Evolutionary conservation across 495 filamentous ascomycete species (phyloP), one percentile per base, ranked within the genome.

Genomic region (Ramalina peruviana): DNA sequence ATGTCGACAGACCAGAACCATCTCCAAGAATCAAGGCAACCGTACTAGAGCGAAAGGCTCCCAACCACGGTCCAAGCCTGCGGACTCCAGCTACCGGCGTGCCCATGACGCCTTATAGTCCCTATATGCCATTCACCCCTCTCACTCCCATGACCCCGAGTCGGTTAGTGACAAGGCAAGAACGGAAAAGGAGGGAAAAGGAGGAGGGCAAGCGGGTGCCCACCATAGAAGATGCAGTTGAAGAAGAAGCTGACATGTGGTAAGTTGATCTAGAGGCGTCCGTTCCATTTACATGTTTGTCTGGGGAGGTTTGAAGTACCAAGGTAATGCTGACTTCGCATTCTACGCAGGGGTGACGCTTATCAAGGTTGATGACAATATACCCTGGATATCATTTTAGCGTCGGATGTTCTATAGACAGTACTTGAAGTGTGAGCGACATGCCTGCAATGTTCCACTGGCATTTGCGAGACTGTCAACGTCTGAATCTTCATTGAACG

Each of bases 41-140:
- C 0, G 79, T 86, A 6, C 71, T 89, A 17, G 87, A 90, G 53
- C 72, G 86, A 4, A 73, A 75, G 4, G 59, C 70, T 20, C 58
- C 53, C 17, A 50, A 51, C 44, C 70, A 69, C 3, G 30, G 30
- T 33, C 12, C 30, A 10, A 68, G 70, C n/a, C 48, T 73, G 54
- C 67, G 66, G 42, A 78, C 79, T 7, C 85, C 85, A 0, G 74
- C 77, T 56, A 88, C 84, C 0, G 87, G 83, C 5, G 76, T 84
- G 38, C 80, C 87, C 1, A 71, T 74, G 33, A 81, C 78, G 7
- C 89, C 89, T 6, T 94, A 96, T 63, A 82, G 78, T 48, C 85
- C 89, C 5, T 96, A 96, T 60, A 92, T 94, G 74, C 89, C 89
- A 0, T 90, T 84, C 60, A 86, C 83, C 2, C 88, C 89, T 0